Base-by-base conservation (phyloP, 495 filamentous ascomycete species). In the Tuber umbilicatum region DNA sequence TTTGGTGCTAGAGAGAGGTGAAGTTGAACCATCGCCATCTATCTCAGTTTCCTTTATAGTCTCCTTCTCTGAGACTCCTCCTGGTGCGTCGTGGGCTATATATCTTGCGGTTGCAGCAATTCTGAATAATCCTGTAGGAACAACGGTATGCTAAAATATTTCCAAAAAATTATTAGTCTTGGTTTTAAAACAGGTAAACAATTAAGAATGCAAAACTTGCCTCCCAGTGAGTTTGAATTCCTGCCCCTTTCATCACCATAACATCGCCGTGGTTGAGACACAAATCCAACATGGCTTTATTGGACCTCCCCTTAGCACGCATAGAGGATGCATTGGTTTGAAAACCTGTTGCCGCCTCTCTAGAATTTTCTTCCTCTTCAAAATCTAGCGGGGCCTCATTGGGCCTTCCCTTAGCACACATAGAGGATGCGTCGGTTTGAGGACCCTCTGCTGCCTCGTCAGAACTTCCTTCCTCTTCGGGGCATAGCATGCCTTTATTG, bases 161-260 rank as follows among this genome's bases (percentile, higher is more conserved):
- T n/a, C 2, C 23, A 16, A 17, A 31, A 69, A 27, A 35, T 79
- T 39, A 35, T 79, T 39, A 79, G 76, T 60, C 14, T 41, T 38
- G 21, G 21, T 35, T n/a, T 21, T 38, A 27, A 38, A 16, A 38
- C 37, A 68, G n/a, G 70, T 21, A 17, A 50, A 16, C 40, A 27
- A 68, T 37, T 42, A 55, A n/a, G 31, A 23, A n/a, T 37, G 45
- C 45, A 41, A 43, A 71, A 84, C 86, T 70, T 80, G 91, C 91
- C 83, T 94, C 92, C 75, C 89, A 94, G 42, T 87, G 86, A 76
- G 87, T 87, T 79, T 97, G 94, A 41, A 97, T 88, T 2, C 85
- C 80, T 0, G 84, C 84, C 0, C 93, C 93, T 79, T 93, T 88
- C 94, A 97, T 97, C 3, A 96, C 86, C 39, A 96, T 86, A 68